phyloP scores from a whole-genome alignment of 164 flowering plant species.

The Chimonanthus praecox region DNA sequence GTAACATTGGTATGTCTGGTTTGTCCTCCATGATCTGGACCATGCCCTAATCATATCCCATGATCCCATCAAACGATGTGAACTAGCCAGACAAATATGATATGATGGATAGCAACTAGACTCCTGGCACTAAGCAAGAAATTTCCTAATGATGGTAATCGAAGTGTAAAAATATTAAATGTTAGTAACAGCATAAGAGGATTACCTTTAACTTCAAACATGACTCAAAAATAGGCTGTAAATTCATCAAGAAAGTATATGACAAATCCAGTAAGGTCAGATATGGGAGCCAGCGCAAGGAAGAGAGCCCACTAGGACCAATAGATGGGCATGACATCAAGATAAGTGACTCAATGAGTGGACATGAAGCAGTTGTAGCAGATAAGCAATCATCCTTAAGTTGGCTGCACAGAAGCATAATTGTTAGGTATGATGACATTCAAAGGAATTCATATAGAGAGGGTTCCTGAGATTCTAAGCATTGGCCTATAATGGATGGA shows the following conservation, averaged over 20 bases:
- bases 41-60: no score
- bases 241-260: constrained; percentile 69
- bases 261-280: constrained; percentile 86
- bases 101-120: no score
- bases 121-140: background rate
- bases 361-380: constrained; percentile 73
- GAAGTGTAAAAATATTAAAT: background rate
- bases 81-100: no score
- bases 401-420: constrained; percentile 48
- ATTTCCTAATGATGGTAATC: background rate
- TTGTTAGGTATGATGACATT: constrained; percentile 11
- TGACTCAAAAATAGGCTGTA: constrained; percentile 81
- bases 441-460: background rate
- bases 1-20: no score
- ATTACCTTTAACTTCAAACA: constrained; percentile 78
- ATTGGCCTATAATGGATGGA: background rate
- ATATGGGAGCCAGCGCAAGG: constrained; percentile 50
- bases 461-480: background rate
- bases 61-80: no score
- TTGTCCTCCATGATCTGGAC: no score
- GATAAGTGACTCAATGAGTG: constrained; percentile 66
- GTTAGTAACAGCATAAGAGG: background rate
- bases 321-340: constrained; percentile 94
- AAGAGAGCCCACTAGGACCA: constrained; percentile 78
- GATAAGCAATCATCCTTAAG: constrained; percentile 86